A percentile compares a stretch with the other conserved stretches of the same genome.
Conservation (phyloP, 148 eudicot genomes). For the Persicaria tinctoria region DNA sequence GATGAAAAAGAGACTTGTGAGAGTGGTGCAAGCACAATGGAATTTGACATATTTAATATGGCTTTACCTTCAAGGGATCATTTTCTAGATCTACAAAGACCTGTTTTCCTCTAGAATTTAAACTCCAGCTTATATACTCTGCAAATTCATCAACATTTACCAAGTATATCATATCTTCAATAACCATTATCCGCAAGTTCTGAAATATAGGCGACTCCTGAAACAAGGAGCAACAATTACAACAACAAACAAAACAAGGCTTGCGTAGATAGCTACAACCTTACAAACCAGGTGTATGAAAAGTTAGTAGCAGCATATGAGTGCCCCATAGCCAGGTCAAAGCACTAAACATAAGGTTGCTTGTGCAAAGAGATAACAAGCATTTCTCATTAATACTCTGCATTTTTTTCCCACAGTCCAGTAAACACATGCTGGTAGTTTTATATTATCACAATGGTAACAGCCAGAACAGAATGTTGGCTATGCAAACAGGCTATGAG, state of each 20-base stretch:
- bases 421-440: no score
- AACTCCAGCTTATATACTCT: slow-evolving; percentile 48
- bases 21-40: background rate
- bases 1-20: slow-evolving; percentile 8
- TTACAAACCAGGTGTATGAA: background rate
- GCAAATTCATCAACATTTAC: slow-evolving; percentile 52
- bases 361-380: background rate
- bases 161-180: slow-evolving; percentile 91
- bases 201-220: slow-evolving; percentile 63
- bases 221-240: slow-evolving; percentile 3
- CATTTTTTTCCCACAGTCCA: no score
- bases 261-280: background rate
- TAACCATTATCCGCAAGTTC: slow-evolving; percentile 68
- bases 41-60: background rate
- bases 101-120: slow-evolving; percentile 35
- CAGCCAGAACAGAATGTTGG: background rate
- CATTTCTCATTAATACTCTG: no score
- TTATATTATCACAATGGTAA: no score
- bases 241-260: background rate
- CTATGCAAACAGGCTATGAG: background rate
- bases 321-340: background rate
- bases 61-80: slow-evolving; percentile 75
- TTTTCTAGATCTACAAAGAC: slow-evolving; percentile 72
- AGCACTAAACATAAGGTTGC: background rate
- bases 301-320: background rate